Base-by-base conservation (phyloP, 768 basidiomycete genomes). In the Lactarius quietus region DNA sequence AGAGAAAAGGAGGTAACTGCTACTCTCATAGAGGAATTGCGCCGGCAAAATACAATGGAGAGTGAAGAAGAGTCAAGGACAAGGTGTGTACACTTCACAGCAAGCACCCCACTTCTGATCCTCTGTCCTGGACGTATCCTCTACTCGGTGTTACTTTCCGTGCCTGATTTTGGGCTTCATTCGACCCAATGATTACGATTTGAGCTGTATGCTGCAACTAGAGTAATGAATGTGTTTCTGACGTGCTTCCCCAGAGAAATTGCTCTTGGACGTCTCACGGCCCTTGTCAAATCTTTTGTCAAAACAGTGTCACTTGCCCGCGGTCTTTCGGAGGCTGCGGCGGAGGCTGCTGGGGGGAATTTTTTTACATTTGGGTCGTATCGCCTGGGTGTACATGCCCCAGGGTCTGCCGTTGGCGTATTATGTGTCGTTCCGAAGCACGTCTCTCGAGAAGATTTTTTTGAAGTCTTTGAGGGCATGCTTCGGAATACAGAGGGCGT, bases 321-420 rank as follows among this genome's bases (percentile, higher is more conserved):
- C 43, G 96, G 96, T 7, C 79, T 96, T 54, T 95, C 95, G 33
- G 95, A 98, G 68, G 78, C 88, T 23, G 90, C 93, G 1, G 95
- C 96, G 12, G 84, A 78, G 59, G 88, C 92, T 55, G 93, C 97
- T 10, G 97, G 97, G 58, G 97, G 95, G 69, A 96, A 98, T 81
- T 98, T 99, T 74, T 99, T 94, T 76, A 98, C 97, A 8, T 99
- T 96, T 76, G 97, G 97, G 48, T 98, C 95, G 59, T 98, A 98
- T 81, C 90, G 97, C 71, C 80, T 99, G 57, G 97, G 97, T 65
- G 97, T 98, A 26, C 97, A 98, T 76, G 93, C 92, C 15, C 96
- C 96, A 39, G 91, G 93, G 3, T 83, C 89, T 57, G 96, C 98
- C 84, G 98, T 99, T 74, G 97, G 98, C 80, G 97, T 95, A n/a